Evolutionary conservation across 305 asterid genomes (phyloP), one percentile per base, ranked within the genome.

Genomic region (Ajuga reptans): DNA sequence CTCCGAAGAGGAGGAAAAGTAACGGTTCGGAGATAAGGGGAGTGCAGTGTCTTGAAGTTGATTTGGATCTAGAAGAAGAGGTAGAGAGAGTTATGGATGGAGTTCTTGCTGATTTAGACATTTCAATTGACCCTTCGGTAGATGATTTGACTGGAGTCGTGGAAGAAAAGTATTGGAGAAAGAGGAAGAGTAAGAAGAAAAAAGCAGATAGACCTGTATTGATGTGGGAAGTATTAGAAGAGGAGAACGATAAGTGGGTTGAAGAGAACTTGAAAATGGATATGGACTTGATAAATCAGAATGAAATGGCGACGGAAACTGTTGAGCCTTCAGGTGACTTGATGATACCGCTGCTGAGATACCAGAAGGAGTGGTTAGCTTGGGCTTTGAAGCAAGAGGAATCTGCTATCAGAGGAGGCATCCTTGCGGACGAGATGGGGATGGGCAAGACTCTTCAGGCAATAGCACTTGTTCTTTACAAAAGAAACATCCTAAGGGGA

Each of bases 371-470:
- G 79, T 92, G 97, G 97, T 82, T 92, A 76, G 84, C 96, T 31
- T 92, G 97, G 98, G 85, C 97, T 1, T 74, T 90, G 82, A 88
- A 81, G 75, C 97, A 92, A 81, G 98, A 92, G 80, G 92, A 86
- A 65, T 90, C 93, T 80, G 8, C 80, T 69, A 64, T 79, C 21
- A 79, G 84, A 76, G 98, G 98, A 58, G 97, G 98, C 73, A 90
- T 92, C 65, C 95, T 92, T 69, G 98, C 98, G 3, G 98, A 92
- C 73, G 98, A 90, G 79, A 92, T 90, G 98, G 98, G 97, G 17
- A 92, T 92, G 98, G 98, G 97, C 39, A 92, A 92, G 84, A 92
- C 98, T 42, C 89, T 87, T 64, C 97, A 92, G 79, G 97, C 95
- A 59, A 92, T 92, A 79, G 84, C 98, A 12, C 96, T 92, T 37